Evolutionary conservation across 495 filamentous ascomycete species (phyloP).

Genomic region (Filosporella fistucella): DNA sequence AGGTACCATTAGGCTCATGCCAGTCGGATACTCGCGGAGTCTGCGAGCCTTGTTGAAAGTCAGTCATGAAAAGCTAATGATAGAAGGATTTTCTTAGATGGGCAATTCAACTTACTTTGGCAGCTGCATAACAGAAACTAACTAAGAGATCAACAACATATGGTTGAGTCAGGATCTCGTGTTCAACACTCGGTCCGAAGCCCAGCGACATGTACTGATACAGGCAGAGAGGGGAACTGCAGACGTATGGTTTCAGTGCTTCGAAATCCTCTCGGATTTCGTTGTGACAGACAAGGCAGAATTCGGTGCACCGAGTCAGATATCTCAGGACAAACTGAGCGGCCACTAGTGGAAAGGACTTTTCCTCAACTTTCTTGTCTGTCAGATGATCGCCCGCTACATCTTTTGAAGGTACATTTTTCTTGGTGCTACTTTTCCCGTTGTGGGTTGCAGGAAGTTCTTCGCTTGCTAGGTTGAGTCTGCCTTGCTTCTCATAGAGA

Average conservation of each 20-base stretch:
- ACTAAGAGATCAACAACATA: constrained; percentile 83
- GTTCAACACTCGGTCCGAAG: constrained; percentile 79
- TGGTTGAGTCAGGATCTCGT: constrained; percentile 76
- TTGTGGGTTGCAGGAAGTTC: constrained; percentile 13
- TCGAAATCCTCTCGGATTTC: constrained; percentile 67
- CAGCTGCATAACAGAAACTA: constrained; percentile 70
- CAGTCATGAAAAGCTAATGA: background rate
- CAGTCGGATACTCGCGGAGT: constrained; percentile 61
- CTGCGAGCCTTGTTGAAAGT: constrained; percentile 1
- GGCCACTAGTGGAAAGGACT: constrained; percentile 24
- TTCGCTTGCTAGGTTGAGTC: constrained; percentile 2
- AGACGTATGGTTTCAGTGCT: constrained; percentile 90
- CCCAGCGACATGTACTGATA: constrained; percentile 91
- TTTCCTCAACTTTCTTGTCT: constrained; percentile 18
- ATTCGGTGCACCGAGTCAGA: constrained; percentile 79
- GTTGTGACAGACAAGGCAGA: constrained; percentile 79
- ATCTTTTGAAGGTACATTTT: constrained; percentile 26
- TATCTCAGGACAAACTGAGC: constrained; percentile 68
- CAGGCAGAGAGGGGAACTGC: constrained; percentile 72
- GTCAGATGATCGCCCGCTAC: constrained; percentile 49
- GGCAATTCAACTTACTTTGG: constrained; percentile 2
- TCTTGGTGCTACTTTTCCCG: constrained; percentile 5
- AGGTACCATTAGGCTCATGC: constrained; percentile 68
- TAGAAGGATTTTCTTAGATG: background rate
- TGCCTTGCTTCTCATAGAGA: constrained; percentile 15